Conservation (phyloP, 129 eudicot genomes). For the Dittrichia graveolens region DNA sequence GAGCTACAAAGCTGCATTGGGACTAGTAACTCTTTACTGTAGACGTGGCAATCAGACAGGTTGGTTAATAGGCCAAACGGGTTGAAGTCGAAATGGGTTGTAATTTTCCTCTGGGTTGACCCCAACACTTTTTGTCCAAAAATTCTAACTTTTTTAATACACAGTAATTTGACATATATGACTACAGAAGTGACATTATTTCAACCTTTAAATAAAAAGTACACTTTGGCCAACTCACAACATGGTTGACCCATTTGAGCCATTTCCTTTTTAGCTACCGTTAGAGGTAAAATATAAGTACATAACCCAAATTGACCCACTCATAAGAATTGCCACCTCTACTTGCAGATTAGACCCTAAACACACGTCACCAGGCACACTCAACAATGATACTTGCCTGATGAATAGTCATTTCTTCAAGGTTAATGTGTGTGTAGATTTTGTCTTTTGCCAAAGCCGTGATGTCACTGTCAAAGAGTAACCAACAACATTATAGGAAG, state of each 20-base stretch:
- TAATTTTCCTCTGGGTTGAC: not conserved
- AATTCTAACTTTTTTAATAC: not conserved
- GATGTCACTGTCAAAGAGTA: slow-evolving; percentile 63
- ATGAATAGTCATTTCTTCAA: slow-evolving; percentile 84
- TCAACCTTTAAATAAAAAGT: not conserved
- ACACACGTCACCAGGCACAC: not conserved
- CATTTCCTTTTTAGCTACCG: not conserved
- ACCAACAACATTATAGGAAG: not conserved
- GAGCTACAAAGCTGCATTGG: not conserved
- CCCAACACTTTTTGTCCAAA: slow-evolving; percentile 11
- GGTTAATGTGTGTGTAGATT: slow-evolving; percentile 73
- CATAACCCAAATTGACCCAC: not conserved
- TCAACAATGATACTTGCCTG: slow-evolving; percentile 49
- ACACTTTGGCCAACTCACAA: not conserved
- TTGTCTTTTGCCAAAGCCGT: slow-evolving; percentile 89
- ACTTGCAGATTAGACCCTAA: not conserved
- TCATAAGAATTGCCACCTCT: slow-evolving; percentile 5
- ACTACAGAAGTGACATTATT: not conserved
- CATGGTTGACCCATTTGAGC: not conserved
- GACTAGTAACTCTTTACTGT: not conserved
- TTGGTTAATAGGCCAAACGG: not conserved
- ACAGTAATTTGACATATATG: not conserved
- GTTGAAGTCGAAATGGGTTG: not conserved
- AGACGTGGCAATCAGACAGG: not conserved
- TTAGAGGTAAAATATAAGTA: not conserved